These are phyloP conservation scores for Vinca minor DNA, from an alignment of 257 asterid species.

Conservation along the genomic window DNA sequence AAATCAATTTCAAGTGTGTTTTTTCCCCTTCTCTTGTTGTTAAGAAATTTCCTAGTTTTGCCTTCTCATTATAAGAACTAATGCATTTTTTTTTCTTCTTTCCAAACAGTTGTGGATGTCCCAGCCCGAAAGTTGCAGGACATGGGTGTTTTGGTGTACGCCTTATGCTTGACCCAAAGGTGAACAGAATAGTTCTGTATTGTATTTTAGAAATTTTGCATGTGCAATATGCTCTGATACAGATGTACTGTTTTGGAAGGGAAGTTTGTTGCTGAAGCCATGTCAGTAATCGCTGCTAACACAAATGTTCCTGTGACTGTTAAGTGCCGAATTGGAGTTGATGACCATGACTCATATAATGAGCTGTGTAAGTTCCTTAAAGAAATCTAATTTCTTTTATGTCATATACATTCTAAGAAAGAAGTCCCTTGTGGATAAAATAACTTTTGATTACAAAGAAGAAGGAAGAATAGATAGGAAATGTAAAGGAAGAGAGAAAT, in stretches of 20 bases:
- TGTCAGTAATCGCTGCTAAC: constrained; percentile 82
- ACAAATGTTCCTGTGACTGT: constrained; percentile 91
- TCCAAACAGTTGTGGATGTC: constrained; percentile 98
- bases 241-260: constrained; percentile 44
- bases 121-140: constrained; percentile 94
- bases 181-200: constrained; percentile 26
- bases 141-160: constrained; percentile 95
- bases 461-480: neutral
- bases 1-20: constrained; percentile 85
- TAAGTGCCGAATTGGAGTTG: constrained; percentile 94
- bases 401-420: neutral
- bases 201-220: constrained; percentile 7
- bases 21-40: constrained; percentile 1
- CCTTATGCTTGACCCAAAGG: constrained; percentile 97
- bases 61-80: constrained; percentile 16
- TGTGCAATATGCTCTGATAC: constrained; percentile 31
- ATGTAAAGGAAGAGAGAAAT: neutral
- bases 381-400: neutral
- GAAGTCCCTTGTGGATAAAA: neutral
- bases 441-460: neutral
- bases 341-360: constrained; percentile 75
- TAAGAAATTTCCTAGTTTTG: constrained; percentile 5
- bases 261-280: constrained; percentile 96
- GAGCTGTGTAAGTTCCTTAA: constrained; percentile 71
- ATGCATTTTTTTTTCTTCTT: constrained; percentile 6